phyloP scores from a whole-genome alignment of 257 asterid genomes.

The Agastache rugosa region DNA sequence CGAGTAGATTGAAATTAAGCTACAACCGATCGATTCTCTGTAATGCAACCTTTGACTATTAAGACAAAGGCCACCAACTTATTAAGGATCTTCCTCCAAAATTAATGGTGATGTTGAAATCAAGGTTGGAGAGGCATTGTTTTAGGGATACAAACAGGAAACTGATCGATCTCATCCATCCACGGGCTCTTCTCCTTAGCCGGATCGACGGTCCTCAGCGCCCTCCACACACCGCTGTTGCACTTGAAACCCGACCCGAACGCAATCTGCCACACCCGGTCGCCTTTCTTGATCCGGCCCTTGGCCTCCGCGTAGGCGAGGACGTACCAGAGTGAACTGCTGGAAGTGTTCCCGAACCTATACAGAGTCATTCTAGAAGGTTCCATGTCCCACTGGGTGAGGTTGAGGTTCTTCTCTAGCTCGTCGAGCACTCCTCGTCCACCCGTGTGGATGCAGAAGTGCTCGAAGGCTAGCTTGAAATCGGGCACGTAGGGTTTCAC shows the following conservation, averaged over 20 bases:
- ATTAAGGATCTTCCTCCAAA: background rate
- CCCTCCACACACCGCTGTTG: conserved; percentile 24
- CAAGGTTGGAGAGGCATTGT: background rate
- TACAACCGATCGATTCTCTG: background rate
- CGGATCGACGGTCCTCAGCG: conserved; percentile 37
- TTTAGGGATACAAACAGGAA: background rate
- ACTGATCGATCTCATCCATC: conserved; percentile 32
- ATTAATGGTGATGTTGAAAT: background rate
- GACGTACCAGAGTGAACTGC: conserved; percentile 22
- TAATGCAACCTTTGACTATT: background rate
- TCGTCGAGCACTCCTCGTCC: conserved; percentile 45
- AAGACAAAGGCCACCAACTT: background rate
- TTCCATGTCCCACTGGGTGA: conserved; percentile 26
- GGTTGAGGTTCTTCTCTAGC: conserved; percentile 40
- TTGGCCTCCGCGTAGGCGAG: conserved; percentile 48
- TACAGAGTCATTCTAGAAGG: conserved; percentile 24
- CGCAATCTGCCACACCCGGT: conserved; percentile 37
- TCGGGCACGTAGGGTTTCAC: conserved; percentile 43
- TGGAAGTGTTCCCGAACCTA: conserved; percentile 18
- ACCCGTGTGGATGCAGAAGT: conserved; percentile 47
- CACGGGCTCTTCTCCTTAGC: conserved; percentile 37
- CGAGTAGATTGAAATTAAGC: background rate
- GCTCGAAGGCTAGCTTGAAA: conserved; percentile 50
- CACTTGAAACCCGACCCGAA: conserved; percentile 52
- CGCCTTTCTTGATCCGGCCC: conserved; percentile 44